Base-by-base conservation (phyloP, 1,284 basidiomycete species). In the Leucoagaricus sp. region DNA sequence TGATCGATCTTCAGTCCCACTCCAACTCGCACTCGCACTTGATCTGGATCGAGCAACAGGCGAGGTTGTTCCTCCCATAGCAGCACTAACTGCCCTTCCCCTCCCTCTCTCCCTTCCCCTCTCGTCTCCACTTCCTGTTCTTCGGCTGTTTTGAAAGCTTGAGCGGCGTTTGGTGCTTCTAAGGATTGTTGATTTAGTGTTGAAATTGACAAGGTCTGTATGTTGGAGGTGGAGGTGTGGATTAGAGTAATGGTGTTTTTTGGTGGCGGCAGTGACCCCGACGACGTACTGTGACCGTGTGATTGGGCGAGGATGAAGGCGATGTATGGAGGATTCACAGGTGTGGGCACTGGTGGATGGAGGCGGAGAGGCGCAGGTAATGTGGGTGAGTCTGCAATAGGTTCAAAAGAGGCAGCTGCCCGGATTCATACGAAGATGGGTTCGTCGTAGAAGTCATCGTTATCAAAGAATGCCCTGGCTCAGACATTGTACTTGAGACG, bases 171-270 rank as follows among this genome's bases (percentile, higher is more conserved):
- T 53, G 80, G 84, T 2, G 89, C 89, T 54, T 87, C 82, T 1
- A 91, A 72, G 21, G 82, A 84, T 66, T 89, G 87, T 59, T 81
- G 81, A 68, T 91, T 91, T 21, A 91, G 69, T 0, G 78, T 74
- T 4, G 79, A 83, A 23, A 78, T 84, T 40, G 72, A 52, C n/a
- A n/a, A 19, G 66, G 64, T 53, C 68, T 70, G 55, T 63, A 67
- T 56, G 51, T 57, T 6, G 68, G 70, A 4, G 69, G 70, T 8
- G 69, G 72, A 5, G 64, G 60, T 3, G 60, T 23, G 6, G 40
- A n/a, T n/a, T n/a, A n/a, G n/a, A n/a, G n/a, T n/a, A n/a, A n/a
- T n/a, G n/a, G n/a, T n/a, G 64, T 67, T 56, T 55, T 55, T 4
- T 6, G 69, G 70, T 8, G 68, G 72, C 6, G 63, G 60, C 5